Evolutionary conservation across 306 rosid genomes (phyloP), one percentile per base, ranked within the genome.

Genomic region (Macrotyloma uniflorum): DNA sequence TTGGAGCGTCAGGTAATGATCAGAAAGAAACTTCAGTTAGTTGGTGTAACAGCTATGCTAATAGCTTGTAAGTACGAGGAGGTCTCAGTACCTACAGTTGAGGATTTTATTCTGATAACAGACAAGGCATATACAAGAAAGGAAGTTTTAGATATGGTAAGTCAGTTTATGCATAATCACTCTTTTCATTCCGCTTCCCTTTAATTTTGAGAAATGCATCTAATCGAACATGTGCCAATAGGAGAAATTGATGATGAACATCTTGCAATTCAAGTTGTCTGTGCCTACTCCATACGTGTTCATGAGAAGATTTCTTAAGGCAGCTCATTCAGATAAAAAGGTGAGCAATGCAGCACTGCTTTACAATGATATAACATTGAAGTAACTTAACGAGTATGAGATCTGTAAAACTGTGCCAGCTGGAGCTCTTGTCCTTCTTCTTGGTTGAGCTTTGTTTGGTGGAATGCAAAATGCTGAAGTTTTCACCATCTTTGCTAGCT

Each of bases 391-490:
- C 38, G 16, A 67, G 20, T 11, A 57, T 23, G 22, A 49, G 66
- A 66, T 32, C 8, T 72, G 26, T 85, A 63, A 49, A 72, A 40
- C 18, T 84, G 83, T 70, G 79, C 53, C 92, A 91, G 97, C 86
- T 90, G 70, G 91, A 88, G 85, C 85, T 88, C 67, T 72, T 87
- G 73, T 87, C 98, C 36, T 93, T 82, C 91, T 93, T 87, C 92
- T 83, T 93, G 78, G 82, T 91, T 38, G 97, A 93, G 80, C 89
- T 93, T 16, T 93, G 95, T 86, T 78, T 93, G 45, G 95, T 91
- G 24, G 97, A 93, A 79, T 88, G 80, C 77, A 87, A 86, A 79
- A 91, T 85, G 93, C 93, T 93, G 35, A 67, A 84, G 81, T 91
- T 88, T 77, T 45, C 87, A 35, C 98, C 98, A 65, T 91, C 98